Evolutionary conservation across 306 rosid genomes (phyloP).

Genomic region (Castanea crenata): DNA sequence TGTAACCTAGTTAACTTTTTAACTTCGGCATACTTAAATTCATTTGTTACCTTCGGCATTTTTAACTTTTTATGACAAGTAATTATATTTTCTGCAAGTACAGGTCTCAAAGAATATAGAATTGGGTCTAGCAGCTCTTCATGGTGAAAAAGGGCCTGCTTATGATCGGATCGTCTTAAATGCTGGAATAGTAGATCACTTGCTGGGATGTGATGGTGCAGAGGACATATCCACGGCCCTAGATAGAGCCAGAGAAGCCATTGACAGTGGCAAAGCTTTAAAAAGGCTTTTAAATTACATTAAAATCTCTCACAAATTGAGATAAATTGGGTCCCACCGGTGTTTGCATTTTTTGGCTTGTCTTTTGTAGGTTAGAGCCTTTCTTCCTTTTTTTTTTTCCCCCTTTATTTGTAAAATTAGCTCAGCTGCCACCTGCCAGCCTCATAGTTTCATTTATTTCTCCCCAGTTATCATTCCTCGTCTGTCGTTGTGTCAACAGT

Average conservation of each 20-base stretch:
- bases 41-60: not conserved
- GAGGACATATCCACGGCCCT: slow-evolving; percentile 67
- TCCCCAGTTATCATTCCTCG: not conserved
- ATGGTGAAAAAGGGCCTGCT: slow-evolving; percentile 85
- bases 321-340: slow-evolving; percentile 22
- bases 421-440: not conserved
- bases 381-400: not conserved
- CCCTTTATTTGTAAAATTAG: not conserved
- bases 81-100: slow-evolving; percentile 17
- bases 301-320: slow-evolving; percentile 59
- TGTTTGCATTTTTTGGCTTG: not conserved
- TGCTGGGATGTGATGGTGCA: slow-evolving; percentile 90
- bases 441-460: not conserved
- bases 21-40: too few relatives aligned
- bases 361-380: not conserved
- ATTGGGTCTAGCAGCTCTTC: slow-evolving; percentile 84
- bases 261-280: slow-evolving; percentile 89
- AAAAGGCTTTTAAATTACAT: slow-evolving; percentile 75
- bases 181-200: slow-evolving; percentile 93
- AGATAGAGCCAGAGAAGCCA: slow-evolving; percentile 91
- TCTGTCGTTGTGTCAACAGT: not conserved
- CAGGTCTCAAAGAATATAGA: slow-evolving; percentile 84
- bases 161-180: slow-evolving; percentile 87
- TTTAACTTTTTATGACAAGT: slow-evolving; percentile 10
- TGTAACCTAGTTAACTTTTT: not conserved